phyloP scores from a whole-genome alignment of 2,329 filamentous ascomycete species.

The Gnomoniopsis sp. region DNA sequence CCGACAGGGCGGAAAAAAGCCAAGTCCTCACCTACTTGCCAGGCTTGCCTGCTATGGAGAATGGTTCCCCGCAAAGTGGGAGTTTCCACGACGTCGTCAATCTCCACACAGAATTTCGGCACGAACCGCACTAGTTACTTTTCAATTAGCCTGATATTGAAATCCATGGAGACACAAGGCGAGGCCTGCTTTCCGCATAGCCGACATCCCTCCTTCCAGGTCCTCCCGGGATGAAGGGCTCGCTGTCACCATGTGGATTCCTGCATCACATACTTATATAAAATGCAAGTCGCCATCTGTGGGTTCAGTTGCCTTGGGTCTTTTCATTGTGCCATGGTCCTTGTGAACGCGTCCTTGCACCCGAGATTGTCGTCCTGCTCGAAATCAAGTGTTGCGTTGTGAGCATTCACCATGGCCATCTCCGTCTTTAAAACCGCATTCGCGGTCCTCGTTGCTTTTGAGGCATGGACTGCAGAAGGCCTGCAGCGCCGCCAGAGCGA shows the following conservation, averaged over 20 bases:
- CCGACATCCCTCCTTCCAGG: background rate
- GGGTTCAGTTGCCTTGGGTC: background rate
- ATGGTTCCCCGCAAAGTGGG: background rate
- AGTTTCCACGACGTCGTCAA: background rate
- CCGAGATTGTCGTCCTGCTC: background rate
- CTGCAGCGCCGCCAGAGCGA: conserved; percentile 6
- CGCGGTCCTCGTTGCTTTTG: conserved; percentile 11
- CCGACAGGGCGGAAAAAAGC: background rate
- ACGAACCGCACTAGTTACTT: background rate
- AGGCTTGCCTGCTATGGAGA: no score
- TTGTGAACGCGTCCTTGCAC: background rate
- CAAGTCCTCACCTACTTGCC: background rate
- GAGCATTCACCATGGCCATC: conserved; percentile 2
- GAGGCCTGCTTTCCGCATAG: background rate
- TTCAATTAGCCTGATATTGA: conserved; percentile 5
- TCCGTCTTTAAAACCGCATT: conserved; percentile 4
- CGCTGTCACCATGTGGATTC: background rate
- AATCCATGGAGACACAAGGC: background rate
- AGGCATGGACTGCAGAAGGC: conserved; percentile 6
- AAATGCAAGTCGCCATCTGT: background rate
- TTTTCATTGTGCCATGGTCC: background rate
- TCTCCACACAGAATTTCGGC: background rate
- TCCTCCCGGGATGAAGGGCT: background rate
- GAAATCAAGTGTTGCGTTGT: background rate
- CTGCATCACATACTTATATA: background rate